phyloP scores from a whole-genome alignment of 257 asterid genomes.

The Solanum appendiculatum region DNA sequence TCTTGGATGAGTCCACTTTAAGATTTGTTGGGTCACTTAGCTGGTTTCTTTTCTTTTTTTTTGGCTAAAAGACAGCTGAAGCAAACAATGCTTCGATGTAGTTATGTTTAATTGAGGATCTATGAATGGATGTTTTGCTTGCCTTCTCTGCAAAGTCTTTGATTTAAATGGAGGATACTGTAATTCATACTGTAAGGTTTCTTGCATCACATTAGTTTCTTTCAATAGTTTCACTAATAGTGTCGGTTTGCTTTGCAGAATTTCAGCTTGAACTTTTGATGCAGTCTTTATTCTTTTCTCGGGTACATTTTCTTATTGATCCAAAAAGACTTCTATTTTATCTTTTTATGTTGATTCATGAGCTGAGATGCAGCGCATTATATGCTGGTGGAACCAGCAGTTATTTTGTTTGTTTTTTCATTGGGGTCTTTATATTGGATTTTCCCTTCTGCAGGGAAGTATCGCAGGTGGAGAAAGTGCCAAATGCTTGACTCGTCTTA shows the following conservation, averaged over 20 bases:
- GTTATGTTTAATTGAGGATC: not conserved
- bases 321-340: not conserved
- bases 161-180: not conserved
- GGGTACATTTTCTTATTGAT: constrained; percentile 35
- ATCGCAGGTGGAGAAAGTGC: constrained; percentile 74
- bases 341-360: not conserved
- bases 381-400: not conserved
- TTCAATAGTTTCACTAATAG: not conserved
- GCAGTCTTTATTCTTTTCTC: constrained; percentile 90
- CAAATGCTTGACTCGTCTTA: constrained; percentile 62
- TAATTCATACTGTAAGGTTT: not conserved
- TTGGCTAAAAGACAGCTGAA: not conserved
- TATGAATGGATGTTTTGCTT: not conserved
- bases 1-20: not conserved
- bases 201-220: not conserved
- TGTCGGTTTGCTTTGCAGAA: constrained; percentile 44
- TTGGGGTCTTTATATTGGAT: not conserved
- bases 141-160: not conserved
- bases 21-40: not conserved
- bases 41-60: not conserved
- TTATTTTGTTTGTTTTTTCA: not conserved
- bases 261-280: constrained; percentile 94
- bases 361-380: not conserved
- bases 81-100: not conserved
- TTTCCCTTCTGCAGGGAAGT: constrained; percentile 49